These are phyloP conservation scores for Dryadomyces quercus-mongolicae DNA, from an alignment of 2,329 filamentous ascomycete genomes.

Conservation along the genomic window DNA sequence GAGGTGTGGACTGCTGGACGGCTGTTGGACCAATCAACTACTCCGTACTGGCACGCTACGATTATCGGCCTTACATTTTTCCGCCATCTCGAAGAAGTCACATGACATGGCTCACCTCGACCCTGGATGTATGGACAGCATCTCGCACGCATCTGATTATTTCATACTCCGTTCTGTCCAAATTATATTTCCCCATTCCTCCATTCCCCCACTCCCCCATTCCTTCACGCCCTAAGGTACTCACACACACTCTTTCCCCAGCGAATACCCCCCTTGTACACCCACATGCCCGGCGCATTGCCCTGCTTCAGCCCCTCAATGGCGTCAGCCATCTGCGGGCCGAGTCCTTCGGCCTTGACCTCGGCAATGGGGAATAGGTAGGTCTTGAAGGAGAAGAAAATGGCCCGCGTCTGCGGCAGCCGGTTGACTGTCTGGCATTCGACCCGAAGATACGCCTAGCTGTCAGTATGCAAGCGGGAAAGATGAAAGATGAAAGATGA, in stretches of 20 bases:
- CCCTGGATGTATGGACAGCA: no score
- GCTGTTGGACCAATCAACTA: no score
- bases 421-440: constrained; percentile 41
- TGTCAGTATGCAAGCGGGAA: background rate
- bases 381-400: constrained; percentile 45
- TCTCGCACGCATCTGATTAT: no score
- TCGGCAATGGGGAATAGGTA: constrained; percentile 36
- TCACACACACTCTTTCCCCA: constrained; percentile 35
- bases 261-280: constrained; percentile 35
- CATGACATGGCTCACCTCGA: no score
- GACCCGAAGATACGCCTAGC: constrained; percentile 26
- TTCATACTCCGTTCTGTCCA: no score
- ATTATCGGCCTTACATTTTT: no score
- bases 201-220: background rate
- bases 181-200: no score
- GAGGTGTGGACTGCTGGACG: no score
- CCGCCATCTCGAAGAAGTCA: no score
- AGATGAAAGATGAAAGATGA: no score
- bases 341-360: constrained; percentile 36
- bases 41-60: no score
- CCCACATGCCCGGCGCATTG: constrained; percentile 41
- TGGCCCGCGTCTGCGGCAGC: constrained; percentile 30
- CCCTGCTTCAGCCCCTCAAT: constrained; percentile 38
- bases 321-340: constrained; percentile 33
- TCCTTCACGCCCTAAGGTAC: constrained; percentile 26